Evolutionary conservation across 768 basidiomycete genomes (phyloP), one percentile per base, ranked within the genome.

Genomic region (Calocybe gangraenosa): DNA sequence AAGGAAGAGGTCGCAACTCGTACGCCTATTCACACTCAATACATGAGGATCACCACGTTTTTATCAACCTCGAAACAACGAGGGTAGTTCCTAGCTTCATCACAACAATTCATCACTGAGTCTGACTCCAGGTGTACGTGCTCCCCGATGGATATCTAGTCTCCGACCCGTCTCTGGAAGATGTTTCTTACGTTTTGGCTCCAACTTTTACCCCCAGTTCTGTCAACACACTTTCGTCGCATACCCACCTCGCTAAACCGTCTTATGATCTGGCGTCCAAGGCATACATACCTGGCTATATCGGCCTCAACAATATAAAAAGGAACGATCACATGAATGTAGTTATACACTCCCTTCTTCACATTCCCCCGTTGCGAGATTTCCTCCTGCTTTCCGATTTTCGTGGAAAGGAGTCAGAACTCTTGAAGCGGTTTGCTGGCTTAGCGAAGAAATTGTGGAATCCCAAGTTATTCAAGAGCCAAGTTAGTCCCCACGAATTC

Each of bases 401-500:
- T 54, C 73, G 69, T 20, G 79, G 80, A 28, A 90, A 89, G 60
- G 81, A 89, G 50, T 71, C 90, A 6, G 96, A 99, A 60, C 78
- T 98, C 44, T 70, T 97, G 33, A 86, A 82, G 57, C 83, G 96
- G 18, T 91, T 98, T 57, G 84, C 90, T 14, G 74, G 79, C 10
- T 76, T 99, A 15, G 84, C 91, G 2, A 92, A 92, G 65, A 93
- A 98, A 66, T 60, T 97, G 31, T 99, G 96, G 96, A 98, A 96
- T 65, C 92, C 94, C 7, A 74, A 84, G 40, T 68, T 95, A 45
- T 99, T 99, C 80, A 99, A 99, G 65, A 86, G 88, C 49, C 96
- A 99, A 75, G 93, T 97, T 55, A 90, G 86, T 54, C 96, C 96
- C n/a, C 96, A 99, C 62, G 96, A 99, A 62, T 93, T 98, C 63